These are phyloP conservation scores for Phanerochaete carnosa DNA, from an alignment of 768 basidiomycete genomes.

Conservation along the genomic window DNA sequence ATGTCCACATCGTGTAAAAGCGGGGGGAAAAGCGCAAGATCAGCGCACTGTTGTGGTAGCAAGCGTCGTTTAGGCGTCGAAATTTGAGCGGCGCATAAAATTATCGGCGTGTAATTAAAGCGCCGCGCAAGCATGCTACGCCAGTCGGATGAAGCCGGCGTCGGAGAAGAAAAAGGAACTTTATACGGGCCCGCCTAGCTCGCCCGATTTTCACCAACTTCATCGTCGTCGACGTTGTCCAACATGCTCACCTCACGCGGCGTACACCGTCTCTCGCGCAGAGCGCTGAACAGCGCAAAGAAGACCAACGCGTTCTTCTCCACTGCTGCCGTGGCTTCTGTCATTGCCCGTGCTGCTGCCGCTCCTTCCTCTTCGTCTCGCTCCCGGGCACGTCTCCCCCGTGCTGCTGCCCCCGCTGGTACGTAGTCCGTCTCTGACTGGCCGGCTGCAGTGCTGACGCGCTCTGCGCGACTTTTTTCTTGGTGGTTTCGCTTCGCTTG, in stretches of 20 bases:
- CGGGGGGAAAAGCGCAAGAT: not conserved
- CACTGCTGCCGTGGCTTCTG: conserved; percentile 52
- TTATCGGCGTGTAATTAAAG: not conserved
- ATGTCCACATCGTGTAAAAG: not conserved
- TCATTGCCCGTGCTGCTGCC: conserved; percentile 51
- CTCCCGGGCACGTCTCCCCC: conserved; percentile 45
- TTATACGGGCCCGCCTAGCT: conserved; percentile 24
- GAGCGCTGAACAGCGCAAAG: conserved; percentile 73
- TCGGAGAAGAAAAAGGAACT: conserved; percentile 25
- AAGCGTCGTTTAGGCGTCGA: not conserved
- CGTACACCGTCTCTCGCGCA: conserved; percentile 83
- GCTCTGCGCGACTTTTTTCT: conserved; percentile 13
- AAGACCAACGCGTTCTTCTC: conserved; percentile 81
- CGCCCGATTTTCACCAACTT: conserved; percentile 23
- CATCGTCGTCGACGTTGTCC: conserved; percentile 28
- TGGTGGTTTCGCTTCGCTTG: conserved; percentile 11
- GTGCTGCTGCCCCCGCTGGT: conserved; percentile 53
- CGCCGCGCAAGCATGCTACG: not conserved
- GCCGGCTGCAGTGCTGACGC: conserved; percentile 13
- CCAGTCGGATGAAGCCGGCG: conserved; percentile 23
- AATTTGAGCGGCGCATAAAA: conserved; percentile 4
- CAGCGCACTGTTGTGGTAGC: not conserved
- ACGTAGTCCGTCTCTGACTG: conserved; percentile 23
- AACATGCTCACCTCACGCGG: conserved; percentile 86
- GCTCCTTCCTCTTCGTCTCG: conserved; percentile 40